Percentiles rank a stretch among this genome's conserved stretches.
Evolutionary conservation across 805 yeast species (phyloP).

Genomic region (Lipomyces starkeyi): DNA sequence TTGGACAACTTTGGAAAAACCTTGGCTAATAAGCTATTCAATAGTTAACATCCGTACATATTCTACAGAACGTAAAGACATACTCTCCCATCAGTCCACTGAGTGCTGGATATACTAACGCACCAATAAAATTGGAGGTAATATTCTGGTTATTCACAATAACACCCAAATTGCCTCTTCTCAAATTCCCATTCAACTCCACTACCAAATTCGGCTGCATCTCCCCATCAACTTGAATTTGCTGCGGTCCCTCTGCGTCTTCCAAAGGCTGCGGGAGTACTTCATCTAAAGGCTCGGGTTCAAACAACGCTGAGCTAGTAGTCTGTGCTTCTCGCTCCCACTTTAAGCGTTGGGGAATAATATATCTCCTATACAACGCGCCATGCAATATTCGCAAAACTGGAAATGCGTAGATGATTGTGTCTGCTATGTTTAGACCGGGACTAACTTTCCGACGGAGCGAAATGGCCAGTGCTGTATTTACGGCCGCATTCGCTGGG

Average conservation of each 20-base stretch:
- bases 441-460: neutral
- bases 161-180: slow-evolving; percentile 5
- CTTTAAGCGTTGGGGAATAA: neutral
- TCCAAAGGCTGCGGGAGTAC: neutral
- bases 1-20: slow-evolving; percentile 16
- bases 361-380: neutral
- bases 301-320: neutral
- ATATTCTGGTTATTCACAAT: slow-evolving; percentile 7
- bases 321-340: slow-evolving; percentile 12
- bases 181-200: neutral
- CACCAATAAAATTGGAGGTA: slow-evolving; percentile 20
- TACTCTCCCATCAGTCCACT: slow-evolving; percentile 31
- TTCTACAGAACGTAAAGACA: neutral
- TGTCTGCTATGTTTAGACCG: neutral
- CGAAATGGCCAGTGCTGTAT: neutral
- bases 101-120: slow-evolving; percentile 22
- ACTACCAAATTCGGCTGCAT: neutral
- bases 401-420: neutral
- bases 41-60: neutral
- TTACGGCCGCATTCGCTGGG: slow-evolving; percentile 1
- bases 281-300: neutral
- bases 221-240: slow-evolving; percentile 2
- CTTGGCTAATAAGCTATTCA: slow-evolving; percentile 16
- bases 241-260: slow-evolving; percentile 1
- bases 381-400: slow-evolving; percentile 8